Evolutionary conservation across 176 grass and related monocot species (phyloP).

Genomic region (Juncus effusus): DNA sequence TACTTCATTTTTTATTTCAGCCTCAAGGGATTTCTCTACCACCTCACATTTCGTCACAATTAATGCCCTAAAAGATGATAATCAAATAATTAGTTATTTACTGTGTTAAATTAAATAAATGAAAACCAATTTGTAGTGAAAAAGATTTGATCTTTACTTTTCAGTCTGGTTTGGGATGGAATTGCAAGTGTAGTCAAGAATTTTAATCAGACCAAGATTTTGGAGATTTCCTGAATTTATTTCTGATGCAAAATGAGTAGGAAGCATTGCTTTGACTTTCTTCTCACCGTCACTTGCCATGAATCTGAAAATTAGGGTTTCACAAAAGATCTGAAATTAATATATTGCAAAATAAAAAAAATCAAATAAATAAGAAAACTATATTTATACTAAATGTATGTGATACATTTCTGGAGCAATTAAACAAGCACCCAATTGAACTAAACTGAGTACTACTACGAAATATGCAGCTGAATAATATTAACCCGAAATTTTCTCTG

Average conservation of each 20-base stretch:
- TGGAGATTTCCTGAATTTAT: conserved; percentile 72
- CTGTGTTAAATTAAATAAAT: not conserved
- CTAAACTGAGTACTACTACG: too few species aligned
- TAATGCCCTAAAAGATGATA: conserved; percentile 42
- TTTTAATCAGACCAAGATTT: conserved; percentile 69
- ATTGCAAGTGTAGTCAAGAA: conserved; percentile 86
- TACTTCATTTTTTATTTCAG: conserved; percentile 60
- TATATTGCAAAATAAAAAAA: conserved; percentile 6
- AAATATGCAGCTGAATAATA: too few species aligned
- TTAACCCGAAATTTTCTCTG: not conserved
- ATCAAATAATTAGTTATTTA: not conserved
- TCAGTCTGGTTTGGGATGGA: conserved; percentile 34
- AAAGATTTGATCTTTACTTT: conserved; percentile 31
- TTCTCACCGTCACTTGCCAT: conserved; percentile 71
- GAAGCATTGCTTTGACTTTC: conserved; percentile 84
- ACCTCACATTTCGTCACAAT: conserved; percentile 80
- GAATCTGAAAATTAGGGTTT: conserved; percentile 40
- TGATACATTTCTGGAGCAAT: not conserved
- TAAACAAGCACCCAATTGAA: not conserved
- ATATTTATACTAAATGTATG: not conserved
- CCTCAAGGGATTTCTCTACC: conserved; percentile 42
- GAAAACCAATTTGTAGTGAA: not conserved
- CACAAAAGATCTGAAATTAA: not conserved
- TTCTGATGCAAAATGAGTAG: conserved; percentile 49
- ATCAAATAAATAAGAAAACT: not conserved